Evolutionary conservation across 306 rosid species (phyloP).

Genomic region (Senna tora): DNA sequence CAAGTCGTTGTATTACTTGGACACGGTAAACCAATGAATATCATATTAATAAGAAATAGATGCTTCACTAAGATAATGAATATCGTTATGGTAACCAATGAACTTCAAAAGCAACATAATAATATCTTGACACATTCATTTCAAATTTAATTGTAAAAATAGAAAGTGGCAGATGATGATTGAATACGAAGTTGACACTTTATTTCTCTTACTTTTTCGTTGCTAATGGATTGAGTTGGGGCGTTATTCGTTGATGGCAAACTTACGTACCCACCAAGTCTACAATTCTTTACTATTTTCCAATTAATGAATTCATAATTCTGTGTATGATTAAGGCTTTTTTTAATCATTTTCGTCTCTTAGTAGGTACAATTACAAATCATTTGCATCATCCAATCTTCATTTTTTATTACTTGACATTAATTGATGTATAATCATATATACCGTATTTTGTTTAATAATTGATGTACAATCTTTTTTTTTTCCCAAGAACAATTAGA

Average conservation of each 20-base stretch:
- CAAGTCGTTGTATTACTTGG: too few species aligned
- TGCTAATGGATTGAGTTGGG: neutral
- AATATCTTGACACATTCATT: neutral
- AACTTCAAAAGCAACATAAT: neutral
- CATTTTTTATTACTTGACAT: too few species aligned
- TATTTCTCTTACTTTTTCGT: neutral
- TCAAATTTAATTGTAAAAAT: neutral
- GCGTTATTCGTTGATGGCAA: neutral
- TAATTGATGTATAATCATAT: too few species aligned
- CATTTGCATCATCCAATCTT: too few species aligned
- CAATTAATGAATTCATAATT: too few species aligned
- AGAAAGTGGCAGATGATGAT: neutral
- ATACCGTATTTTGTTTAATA: too few species aligned
- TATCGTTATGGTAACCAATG: neutral
- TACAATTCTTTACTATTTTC: neutral
- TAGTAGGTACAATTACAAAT: too few species aligned
- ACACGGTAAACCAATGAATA: too few species aligned
- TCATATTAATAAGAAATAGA: neutral
- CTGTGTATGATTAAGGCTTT: too few species aligned
- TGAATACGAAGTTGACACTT: neutral
- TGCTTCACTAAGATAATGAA: neutral
- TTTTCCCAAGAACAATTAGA: too few species aligned
- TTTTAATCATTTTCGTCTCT: too few species aligned
- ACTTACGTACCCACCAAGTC: neutral
- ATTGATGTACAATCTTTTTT: too few species aligned